phyloP scores from a whole-genome alignment of 306 rosid genomes.

The Inga laurina region DNA sequence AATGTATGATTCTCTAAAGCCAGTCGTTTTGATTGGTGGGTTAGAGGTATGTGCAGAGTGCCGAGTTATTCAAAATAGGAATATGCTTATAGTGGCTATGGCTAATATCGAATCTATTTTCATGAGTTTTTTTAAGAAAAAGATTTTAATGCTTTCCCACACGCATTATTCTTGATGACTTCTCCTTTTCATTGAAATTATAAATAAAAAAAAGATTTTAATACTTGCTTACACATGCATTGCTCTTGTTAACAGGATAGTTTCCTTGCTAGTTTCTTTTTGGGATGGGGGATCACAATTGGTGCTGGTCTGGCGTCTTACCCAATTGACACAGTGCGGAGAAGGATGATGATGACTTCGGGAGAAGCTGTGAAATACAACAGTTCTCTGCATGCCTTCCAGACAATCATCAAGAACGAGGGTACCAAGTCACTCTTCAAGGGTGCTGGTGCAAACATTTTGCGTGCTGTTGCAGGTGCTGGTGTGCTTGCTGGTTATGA shows the following conservation, averaged over 20 bases:
- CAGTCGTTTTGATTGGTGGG: slow-evolving; percentile 71
- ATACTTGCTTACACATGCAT: slow-evolving; percentile 24
- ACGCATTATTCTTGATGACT: no score
- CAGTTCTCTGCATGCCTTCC: slow-evolving; percentile 77
- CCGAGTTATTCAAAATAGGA: no score
- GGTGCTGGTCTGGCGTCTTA: slow-evolving; percentile 90
- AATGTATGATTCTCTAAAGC: slow-evolving; percentile 88
- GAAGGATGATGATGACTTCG: slow-evolving; percentile 99
- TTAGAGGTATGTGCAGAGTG: slow-evolving; percentile 58
- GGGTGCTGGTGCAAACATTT: slow-evolving; percentile 90
- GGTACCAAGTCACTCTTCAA: slow-evolving; percentile 85
- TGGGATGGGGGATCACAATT: slow-evolving; percentile 92
- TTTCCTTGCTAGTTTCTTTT: slow-evolving; percentile 83
- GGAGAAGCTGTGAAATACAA: slow-evolving; percentile 91
- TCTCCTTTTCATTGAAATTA: no score
- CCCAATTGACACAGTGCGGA: slow-evolving; percentile 84
- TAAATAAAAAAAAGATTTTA: no score
- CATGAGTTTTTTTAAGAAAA: no score
- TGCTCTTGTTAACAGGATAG: slow-evolving; percentile 64
- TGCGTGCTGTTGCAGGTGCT: slow-evolving; percentile 94
- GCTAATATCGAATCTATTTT: no score
- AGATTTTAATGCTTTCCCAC: no score
- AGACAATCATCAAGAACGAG: slow-evolving; percentile 71
- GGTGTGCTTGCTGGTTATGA: slow-evolving; percentile 94
- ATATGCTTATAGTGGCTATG: no score